Conservation (phyloP, 805 yeast genomes). For the Nakazawaea siamensis region DNA sequence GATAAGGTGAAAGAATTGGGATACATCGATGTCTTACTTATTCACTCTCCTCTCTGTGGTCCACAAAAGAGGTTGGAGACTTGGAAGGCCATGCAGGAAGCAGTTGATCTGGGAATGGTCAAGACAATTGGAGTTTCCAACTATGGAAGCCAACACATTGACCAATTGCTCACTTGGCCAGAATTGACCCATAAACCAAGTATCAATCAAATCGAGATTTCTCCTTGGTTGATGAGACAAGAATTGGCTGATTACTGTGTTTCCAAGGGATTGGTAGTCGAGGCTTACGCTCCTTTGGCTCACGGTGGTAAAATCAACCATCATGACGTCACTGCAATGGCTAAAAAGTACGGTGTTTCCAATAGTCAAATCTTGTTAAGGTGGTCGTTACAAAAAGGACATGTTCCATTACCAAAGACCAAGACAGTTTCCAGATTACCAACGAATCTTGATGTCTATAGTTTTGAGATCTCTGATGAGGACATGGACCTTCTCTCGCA, state of each 20-base stretch:
- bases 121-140: conserved; percentile 75
- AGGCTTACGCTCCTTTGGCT: conserved; percentile 73
- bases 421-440: conserved; percentile 41
- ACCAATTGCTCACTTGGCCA: conserved; percentile 52
- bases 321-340: conserved; percentile 40
- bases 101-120: conserved; percentile 48
- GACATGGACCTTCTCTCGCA: conserved; percentile 35
- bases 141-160: conserved; percentile 51
- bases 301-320: conserved; percentile 53
- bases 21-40: conserved; percentile 67
- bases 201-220: conserved; percentile 75
- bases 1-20: conserved; percentile 41
- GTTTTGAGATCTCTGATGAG: conserved; percentile 33
- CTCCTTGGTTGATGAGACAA: conserved; percentile 72
- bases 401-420: conserved; percentile 65
- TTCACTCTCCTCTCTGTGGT: conserved; percentile 55
- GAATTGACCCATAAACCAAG: conserved; percentile 52
- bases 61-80: conserved; percentile 45
- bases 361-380: conserved; percentile 59
- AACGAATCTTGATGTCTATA: conserved; percentile 46
- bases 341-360: conserved; percentile 38
- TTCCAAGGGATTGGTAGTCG: conserved; percentile 46
- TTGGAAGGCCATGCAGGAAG: conserved; percentile 70
- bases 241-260: conserved; percentile 56
- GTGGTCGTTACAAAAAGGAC: conserved; percentile 70